Conservation (phyloP, 2,329 filamentous ascomycete species). For the Chaetomium olivaceum region DNA sequence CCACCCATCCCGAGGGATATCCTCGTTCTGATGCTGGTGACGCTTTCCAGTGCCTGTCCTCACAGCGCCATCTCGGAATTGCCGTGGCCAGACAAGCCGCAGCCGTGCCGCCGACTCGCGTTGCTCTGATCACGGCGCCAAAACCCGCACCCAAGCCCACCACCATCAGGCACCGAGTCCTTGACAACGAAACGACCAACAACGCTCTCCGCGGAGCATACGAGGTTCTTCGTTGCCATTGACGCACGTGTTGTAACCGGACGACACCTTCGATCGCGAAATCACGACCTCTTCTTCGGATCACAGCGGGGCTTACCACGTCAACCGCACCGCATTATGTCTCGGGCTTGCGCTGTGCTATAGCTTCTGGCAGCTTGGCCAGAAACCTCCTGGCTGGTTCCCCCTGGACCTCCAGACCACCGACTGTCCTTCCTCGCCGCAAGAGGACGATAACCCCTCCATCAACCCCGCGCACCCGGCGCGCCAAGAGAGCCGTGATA, state of each 20-base stretch:
- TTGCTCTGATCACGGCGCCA: constrained; percentile 1
- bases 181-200: neutral
- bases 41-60: constrained; percentile 13
- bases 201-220: neutral
- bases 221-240: constrained; percentile 11
- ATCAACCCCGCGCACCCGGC: neutral
- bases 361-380: constrained; percentile 52
- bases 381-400: constrained; percentile 37
- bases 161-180: constrained; percentile 6
- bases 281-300: neutral
- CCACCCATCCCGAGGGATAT: constrained; percentile 25
- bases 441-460: constrained; percentile 11
- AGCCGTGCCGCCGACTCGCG: constrained; percentile 16
- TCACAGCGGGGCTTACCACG: constrained; percentile 27
- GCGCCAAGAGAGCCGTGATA: constrained; percentile 13
- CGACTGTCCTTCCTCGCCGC: constrained; percentile 21
- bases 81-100: constrained; percentile 16
- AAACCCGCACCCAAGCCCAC: neutral
- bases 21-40: constrained; percentile 24
- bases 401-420: constrained; percentile 20
- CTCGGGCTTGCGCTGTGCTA: constrained; percentile 45
- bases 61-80: constrained; percentile 19
- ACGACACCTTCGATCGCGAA: constrained; percentile 12
- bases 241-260: constrained; percentile 15
- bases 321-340: constrained; percentile 45